A percentile compares a stretch with the other conserved stretches of the same genome.
Conservation (phyloP, 1,284 basidiomycete genomes). For the Peniophora sp. region DNA sequence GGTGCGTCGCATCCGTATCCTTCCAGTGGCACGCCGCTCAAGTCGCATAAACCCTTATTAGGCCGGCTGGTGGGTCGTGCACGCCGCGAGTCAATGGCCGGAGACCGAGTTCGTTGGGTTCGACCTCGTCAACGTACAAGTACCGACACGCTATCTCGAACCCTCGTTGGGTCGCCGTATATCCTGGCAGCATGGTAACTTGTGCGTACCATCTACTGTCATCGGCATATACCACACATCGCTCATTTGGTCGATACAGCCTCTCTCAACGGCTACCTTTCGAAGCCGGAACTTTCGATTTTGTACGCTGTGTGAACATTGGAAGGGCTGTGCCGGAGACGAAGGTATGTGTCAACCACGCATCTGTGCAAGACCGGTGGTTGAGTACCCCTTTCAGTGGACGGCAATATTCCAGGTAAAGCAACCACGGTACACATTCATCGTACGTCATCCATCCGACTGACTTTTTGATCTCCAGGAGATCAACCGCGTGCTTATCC, state of each 20-base stretch:
- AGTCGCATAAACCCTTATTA: slow-evolving; percentile 17
- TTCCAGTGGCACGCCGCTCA: not conserved
- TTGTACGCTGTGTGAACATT: slow-evolving; percentile 60
- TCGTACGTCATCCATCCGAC: not conserved
- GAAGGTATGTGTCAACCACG: slow-evolving; percentile 37
- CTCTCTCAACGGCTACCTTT: slow-evolving; percentile 67
- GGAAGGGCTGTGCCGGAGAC: slow-evolving; percentile 66
- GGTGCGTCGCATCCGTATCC: slow-evolving; percentile 8
- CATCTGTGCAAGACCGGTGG: not conserved
- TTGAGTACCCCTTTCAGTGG: slow-evolving; percentile 40
- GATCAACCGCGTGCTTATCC: slow-evolving; percentile 56
- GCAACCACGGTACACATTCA: slow-evolving; percentile 12
- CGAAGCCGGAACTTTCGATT: slow-evolving; percentile 72
- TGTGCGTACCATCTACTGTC: slow-evolving; percentile 35
- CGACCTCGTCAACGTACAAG: slow-evolving; percentile 66
- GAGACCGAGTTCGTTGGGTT: slow-evolving; percentile 65
- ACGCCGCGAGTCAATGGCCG: slow-evolving; percentile 66
- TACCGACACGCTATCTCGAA: slow-evolving; percentile 43
- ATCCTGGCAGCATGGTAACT: slow-evolving; percentile 67
- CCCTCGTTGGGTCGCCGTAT: slow-evolving; percentile 44
- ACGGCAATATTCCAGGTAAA: slow-evolving; percentile 55
- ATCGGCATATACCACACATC: slow-evolving; percentile 2
- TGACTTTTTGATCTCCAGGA: slow-evolving; percentile 35
- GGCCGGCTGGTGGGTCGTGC: slow-evolving; percentile 65
- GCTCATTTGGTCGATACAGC: slow-evolving; percentile 25